Percentiles rank a stretch among this genome's conserved stretches.
Conservation (phyloP, 768 basidiomycete species). For the Russula vinacea region DNA sequence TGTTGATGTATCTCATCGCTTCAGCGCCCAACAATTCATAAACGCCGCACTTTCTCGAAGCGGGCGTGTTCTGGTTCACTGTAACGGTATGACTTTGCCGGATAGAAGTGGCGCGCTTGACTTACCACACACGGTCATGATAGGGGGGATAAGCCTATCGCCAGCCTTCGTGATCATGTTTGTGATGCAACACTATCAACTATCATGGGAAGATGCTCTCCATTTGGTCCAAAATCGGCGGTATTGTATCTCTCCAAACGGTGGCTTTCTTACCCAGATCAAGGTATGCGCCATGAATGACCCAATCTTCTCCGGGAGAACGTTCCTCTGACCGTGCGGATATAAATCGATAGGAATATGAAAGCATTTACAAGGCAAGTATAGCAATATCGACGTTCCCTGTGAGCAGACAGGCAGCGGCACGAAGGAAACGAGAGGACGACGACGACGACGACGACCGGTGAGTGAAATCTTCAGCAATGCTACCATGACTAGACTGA, state of each 20-base stretch:
- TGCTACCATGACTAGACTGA: constrained; percentile 3
- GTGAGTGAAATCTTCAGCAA: constrained; percentile 29
- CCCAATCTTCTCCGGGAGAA: background rate
- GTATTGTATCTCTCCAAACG: constrained; percentile 92
- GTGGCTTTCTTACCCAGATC: constrained; percentile 88
- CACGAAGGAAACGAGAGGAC: constrained; percentile 61
- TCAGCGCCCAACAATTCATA: constrained; percentile 75
- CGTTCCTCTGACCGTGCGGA: constrained; percentile 7
- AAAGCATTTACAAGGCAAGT: constrained; percentile 84
- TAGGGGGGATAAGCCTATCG: constrained; percentile 84
- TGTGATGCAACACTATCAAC: constrained; percentile 78
- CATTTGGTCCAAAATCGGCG: constrained; percentile 86
- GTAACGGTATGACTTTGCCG: constrained; percentile 60
- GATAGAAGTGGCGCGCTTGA: background rate
- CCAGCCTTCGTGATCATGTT: constrained; percentile 92
- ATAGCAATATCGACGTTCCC: constrained; percentile 64
- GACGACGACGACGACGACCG: constrained; percentile 62
- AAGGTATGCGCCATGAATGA: constrained; percentile 52
- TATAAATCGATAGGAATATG: constrained; percentile 65
- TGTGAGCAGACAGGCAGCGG: constrained; percentile 43
- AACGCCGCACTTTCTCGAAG: constrained; percentile 60
- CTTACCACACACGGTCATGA: background rate
- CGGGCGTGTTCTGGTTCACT: constrained; percentile 83
- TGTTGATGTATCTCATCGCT: constrained; percentile 3
- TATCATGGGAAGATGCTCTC: constrained; percentile 86